Evolutionary conservation across 371 early-diverging fungal species (phyloP).

Genomic region (Apophysomyces variabilis): DNA sequence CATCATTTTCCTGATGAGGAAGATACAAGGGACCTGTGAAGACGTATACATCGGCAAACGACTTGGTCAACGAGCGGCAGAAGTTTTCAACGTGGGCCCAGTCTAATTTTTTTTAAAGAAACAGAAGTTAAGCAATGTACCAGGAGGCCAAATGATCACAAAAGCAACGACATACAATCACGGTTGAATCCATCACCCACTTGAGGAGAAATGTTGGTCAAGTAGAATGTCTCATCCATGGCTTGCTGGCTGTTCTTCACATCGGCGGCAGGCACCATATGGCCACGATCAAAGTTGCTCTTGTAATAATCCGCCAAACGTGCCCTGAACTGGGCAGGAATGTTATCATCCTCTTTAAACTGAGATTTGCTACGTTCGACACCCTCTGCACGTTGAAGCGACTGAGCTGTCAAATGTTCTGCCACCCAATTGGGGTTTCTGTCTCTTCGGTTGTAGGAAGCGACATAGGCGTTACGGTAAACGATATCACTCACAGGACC

Average conservation of each 20-base stretch:
- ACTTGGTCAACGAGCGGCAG: conserved; percentile 67
- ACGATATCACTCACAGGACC: conserved; percentile 68
- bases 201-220: conserved; percentile 85
- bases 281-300: conserved; percentile 83
- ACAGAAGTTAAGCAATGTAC: background rate
- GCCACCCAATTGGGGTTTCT: conserved; percentile 89
- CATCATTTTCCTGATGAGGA: conserved; percentile 69
- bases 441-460: conserved; percentile 74
- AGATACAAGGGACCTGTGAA: conserved; percentile 84
- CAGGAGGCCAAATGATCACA: conserved; percentile 4
- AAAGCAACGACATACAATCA: conserved; percentile 54
- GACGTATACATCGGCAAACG: conserved; percentile 76
- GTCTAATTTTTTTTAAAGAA: conserved; percentile 34
- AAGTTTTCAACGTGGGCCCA: conserved; percentile 85
- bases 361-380: conserved; percentile 68
- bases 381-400: conserved; percentile 57
- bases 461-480: conserved; percentile 62
- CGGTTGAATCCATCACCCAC: conserved; percentile 86
- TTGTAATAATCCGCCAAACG: conserved; percentile 71
- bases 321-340: conserved; percentile 74
- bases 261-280: conserved; percentile 87
- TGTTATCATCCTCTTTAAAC: conserved; percentile 69
- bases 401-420: conserved; percentile 77
- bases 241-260: conserved; percentile 69
- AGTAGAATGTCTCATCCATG: conserved; percentile 80